Conservation (phyloP, 805 yeast genomes). For the Candida tammaniensis region DNA sequence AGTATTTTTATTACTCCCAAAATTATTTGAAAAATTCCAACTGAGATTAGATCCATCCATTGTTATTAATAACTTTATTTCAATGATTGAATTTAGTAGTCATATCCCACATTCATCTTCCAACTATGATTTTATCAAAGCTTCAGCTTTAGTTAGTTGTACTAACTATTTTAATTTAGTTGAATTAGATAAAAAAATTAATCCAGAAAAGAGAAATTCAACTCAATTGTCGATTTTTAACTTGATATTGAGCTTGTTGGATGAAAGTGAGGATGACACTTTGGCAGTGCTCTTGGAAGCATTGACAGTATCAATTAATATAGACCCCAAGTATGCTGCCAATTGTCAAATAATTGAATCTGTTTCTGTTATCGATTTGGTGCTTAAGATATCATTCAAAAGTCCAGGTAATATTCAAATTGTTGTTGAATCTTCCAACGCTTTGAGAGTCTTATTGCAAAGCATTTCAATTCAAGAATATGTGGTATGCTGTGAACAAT, state of each 20-base stretch:
- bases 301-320: slow-evolving; percentile 52
- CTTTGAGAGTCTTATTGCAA: slow-evolving; percentile 58
- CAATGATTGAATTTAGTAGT: slow-evolving; percentile 25
- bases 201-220: slow-evolving; percentile 9
- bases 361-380: slow-evolving; percentile 47
- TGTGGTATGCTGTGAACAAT: slow-evolving; percentile 44
- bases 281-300: slow-evolving; percentile 71
- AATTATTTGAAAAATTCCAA: slow-evolving; percentile 52
- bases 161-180: slow-evolving; percentile 45
- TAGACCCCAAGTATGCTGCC: slow-evolving; percentile 26
- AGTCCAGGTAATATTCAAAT: slow-evolving; percentile 76
- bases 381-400: slow-evolving; percentile 63
- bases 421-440: slow-evolving; percentile 64
- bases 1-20: slow-evolving; percentile 52
- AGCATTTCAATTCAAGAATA: slow-evolving; percentile 46
- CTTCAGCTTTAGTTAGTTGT: slow-evolving; percentile 48
- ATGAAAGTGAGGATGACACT: slow-evolving; percentile 76
- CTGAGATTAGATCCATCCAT: slow-evolving; percentile 22
- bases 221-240: slow-evolving; percentile 34
- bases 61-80: slow-evolving; percentile 27
- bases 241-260: slow-evolving; percentile 45
- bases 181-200: slow-evolving; percentile 13
- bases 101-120: slow-evolving; percentile 2
- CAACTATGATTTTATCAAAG: slow-evolving; percentile 18
- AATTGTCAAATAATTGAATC: slow-evolving; percentile 10